Conservation (phyloP, 257 asterid genomes). For the Solanum pimpinellifolium region DNA sequence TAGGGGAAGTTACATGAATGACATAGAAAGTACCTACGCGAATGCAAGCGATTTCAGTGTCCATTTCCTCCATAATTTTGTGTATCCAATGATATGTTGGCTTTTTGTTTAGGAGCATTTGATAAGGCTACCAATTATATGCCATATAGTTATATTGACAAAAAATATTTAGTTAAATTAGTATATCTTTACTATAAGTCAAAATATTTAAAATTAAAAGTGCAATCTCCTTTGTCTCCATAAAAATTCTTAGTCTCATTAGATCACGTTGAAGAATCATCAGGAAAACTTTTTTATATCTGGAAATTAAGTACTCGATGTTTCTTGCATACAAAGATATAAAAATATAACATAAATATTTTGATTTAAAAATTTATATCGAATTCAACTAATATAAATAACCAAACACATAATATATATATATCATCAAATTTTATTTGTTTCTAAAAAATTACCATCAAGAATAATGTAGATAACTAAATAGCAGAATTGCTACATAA, state of each 20-base stretch:
- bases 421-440: background rate
- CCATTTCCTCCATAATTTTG: conserved; percentile 1
- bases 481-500: background rate
- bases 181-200: background rate
- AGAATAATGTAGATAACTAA: background rate
- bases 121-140: background rate
- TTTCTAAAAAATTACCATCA: background rate
- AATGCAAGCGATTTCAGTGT: conserved; percentile 2
- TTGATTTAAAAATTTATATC: background rate
- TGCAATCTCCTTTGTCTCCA: background rate
- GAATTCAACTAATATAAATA: no score
- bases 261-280: background rate
- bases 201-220: no score
- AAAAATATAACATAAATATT: background rate
- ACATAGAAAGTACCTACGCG: background rate
- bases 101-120: background rate
- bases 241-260: background rate
- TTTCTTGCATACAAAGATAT: background rate
- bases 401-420: background rate
- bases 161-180: no score
- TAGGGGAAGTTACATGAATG: conserved; percentile 8
- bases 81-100: background rate
- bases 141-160: background rate
- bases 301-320: background rate
- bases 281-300: background rate